Evolutionary conservation across 306 rosid genomes (phyloP).

Genomic region (Castanopsis chinensis): DNA sequence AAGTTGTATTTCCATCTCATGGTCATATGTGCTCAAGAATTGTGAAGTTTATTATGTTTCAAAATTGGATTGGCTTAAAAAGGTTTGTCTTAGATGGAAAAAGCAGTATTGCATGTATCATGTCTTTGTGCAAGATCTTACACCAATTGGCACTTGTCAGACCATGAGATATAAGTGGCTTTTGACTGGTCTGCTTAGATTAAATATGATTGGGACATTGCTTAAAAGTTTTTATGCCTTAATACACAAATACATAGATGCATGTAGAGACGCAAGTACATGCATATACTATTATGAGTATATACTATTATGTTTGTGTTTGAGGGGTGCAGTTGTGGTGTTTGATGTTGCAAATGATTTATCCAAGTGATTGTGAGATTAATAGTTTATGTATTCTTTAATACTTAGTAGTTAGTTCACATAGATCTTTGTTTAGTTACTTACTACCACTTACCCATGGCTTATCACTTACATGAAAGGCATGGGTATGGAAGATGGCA

Average conservation of each 20-base stretch:
- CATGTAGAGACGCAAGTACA: not conserved
- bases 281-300: not conserved
- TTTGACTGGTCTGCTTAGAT: not conserved
- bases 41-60: not conserved
- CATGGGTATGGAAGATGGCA: conserved; percentile 99
- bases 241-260: not conserved
- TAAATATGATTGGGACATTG: not conserved
- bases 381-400: not conserved
- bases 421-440: not conserved
- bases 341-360: conserved; percentile 12
- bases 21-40: not conserved
- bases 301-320: not conserved
- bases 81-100: not conserved
- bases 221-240: not conserved
- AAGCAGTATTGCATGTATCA: not conserved
- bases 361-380: conserved; percentile 6
- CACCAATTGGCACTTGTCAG: not conserved
- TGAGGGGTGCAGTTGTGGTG: not conserved
- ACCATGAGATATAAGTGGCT: not conserved
- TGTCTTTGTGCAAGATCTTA: not conserved
- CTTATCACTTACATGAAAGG: conserved; percentile 32
- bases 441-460: not conserved
- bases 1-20: not conserved
- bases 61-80: not conserved
- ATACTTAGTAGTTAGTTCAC: not conserved